A percentile compares a stretch with the other conserved stretches of the same genome.
Evolutionary conservation across 1,139 yeast genomes (phyloP).

Genomic region (Geotrichum fermentans): DNA sequence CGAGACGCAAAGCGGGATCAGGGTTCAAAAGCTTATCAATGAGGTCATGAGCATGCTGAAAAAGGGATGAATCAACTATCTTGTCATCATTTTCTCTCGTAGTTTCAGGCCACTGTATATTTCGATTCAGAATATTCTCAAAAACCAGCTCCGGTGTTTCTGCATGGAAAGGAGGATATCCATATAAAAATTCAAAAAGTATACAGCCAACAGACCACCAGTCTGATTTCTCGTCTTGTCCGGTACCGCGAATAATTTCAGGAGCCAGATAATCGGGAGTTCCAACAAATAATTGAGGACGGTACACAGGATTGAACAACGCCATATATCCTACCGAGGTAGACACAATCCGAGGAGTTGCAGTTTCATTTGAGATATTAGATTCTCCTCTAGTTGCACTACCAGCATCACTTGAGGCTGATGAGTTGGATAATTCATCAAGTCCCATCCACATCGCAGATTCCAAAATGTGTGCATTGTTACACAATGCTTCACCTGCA

Average conservation of each 20-base stretch:
- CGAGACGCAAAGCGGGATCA: slow-evolving; percentile 65
- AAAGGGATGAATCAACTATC: slow-evolving; percentile 22
- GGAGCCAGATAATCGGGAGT: slow-evolving; percentile 98
- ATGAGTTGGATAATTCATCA: slow-evolving; percentile 15
- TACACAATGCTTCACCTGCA: slow-evolving; percentile 16
- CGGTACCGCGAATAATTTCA: slow-evolving; percentile 80
- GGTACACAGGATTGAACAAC: slow-evolving; percentile 28
- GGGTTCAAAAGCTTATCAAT: slow-evolving; percentile 56
- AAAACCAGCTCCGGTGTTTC: slow-evolving; percentile 75
- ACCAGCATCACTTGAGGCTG: slow-evolving; percentile 8
- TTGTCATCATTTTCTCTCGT: slow-evolving; percentile 40
- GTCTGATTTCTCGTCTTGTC: slow-evolving; percentile 83
- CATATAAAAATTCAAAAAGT: slow-evolving; percentile 83
- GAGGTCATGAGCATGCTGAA: slow-evolving; percentile 69
- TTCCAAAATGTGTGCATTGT: slow-evolving; percentile 7
- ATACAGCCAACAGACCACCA: slow-evolving; percentile 99
- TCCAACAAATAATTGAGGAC: slow-evolving; percentile 67
- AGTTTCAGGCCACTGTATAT: slow-evolving; percentile 76
- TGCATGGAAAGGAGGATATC: slow-evolving; percentile 94
- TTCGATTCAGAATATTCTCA: slow-evolving; percentile 65
- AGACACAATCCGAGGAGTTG: too few relatives aligned
- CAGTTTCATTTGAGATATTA: background rate
- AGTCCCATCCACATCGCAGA: background rate
- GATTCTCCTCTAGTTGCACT: slow-evolving; percentile 1
- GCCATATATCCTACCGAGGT: background rate